phyloP scores from a whole-genome alignment of 116 monocot species.

The Phalaenopsis hybrid region DNA sequence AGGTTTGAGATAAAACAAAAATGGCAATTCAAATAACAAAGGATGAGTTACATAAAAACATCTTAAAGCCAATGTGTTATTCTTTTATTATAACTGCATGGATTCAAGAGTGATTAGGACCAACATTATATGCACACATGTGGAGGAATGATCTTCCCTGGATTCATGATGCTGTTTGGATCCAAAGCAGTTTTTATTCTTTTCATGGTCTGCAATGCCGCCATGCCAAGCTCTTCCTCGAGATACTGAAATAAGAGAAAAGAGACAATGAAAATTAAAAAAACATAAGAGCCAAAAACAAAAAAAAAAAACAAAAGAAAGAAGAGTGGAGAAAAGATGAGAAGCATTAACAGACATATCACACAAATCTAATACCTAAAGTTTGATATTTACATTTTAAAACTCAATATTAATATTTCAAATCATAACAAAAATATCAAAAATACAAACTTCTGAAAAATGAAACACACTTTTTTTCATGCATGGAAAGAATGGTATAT shows the following conservation, averaged over 20 bases:
- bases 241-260: conserved; percentile 62
- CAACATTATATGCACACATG: conserved; percentile 64
- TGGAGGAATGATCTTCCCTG: conserved; percentile 92
- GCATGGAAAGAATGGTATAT: too few species aligned
- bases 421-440: too few species aligned
- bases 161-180: conserved; percentile 96
- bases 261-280: not conserved
- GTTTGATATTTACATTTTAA: too few species aligned
- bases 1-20: too few species aligned
- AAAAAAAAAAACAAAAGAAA: too few species aligned
- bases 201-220: conserved; percentile 88
- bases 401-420: too few species aligned
- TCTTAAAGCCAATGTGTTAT: not conserved
- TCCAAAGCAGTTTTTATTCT: conserved; percentile 83
- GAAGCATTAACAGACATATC: too few species aligned
- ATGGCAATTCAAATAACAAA: not conserved
- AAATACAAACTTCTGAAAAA: too few species aligned
- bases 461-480: too few species aligned
- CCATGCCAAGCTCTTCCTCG: conserved; percentile 81
- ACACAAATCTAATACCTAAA: too few species aligned
- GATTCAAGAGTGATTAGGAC: not conserved
- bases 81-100: not conserved
- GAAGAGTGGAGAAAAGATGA: too few species aligned
- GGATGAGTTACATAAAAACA: not conserved
- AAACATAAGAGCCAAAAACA: not conserved